These are phyloP conservation scores for Rhodamnia argentea DNA, from an alignment of 345 rosid genomes.

Conservation along the genomic window DNA sequence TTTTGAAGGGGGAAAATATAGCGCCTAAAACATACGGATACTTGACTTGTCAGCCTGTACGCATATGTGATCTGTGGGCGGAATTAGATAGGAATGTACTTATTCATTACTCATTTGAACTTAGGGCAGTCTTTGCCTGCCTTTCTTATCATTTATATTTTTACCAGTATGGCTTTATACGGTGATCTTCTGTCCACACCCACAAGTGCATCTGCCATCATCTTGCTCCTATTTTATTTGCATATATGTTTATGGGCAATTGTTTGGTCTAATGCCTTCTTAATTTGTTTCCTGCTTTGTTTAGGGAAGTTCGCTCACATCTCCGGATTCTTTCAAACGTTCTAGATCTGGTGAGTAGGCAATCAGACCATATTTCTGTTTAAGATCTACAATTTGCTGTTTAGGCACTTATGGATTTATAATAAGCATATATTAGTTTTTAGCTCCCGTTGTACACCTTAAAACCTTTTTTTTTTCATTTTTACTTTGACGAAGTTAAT, in stretches of 20 bases:
- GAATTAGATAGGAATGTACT: not conserved
- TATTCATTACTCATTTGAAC: not conserved
- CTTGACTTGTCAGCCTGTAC: not conserved
- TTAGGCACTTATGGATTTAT: not conserved
- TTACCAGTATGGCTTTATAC: not conserved
- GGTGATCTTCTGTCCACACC: not conserved
- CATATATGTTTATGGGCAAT: not conserved
- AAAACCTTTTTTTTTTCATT: not conserved
- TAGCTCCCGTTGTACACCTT: not conserved
- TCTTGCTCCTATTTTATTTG: not conserved
- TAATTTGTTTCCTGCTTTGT: not conserved
- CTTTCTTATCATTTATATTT: not conserved
- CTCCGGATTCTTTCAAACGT: slow-evolving; percentile 38
- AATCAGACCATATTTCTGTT: not conserved
- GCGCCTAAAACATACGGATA: not conserved
- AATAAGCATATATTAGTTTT: not conserved
- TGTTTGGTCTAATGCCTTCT: not conserved
- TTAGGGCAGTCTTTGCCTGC: not conserved
- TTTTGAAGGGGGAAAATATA: not conserved
- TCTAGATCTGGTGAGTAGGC: slow-evolving; percentile 44
- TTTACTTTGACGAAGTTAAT: not conserved
- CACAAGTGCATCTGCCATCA: not conserved
- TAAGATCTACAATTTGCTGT: not conserved
- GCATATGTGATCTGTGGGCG: not conserved
- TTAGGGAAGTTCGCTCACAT: slow-evolving; percentile 23